These are phyloP conservation scores for Sarocladium oryzae DNA, from an alignment of 2,329 filamentous ascomycete genomes.

Conservation along the genomic window DNA sequence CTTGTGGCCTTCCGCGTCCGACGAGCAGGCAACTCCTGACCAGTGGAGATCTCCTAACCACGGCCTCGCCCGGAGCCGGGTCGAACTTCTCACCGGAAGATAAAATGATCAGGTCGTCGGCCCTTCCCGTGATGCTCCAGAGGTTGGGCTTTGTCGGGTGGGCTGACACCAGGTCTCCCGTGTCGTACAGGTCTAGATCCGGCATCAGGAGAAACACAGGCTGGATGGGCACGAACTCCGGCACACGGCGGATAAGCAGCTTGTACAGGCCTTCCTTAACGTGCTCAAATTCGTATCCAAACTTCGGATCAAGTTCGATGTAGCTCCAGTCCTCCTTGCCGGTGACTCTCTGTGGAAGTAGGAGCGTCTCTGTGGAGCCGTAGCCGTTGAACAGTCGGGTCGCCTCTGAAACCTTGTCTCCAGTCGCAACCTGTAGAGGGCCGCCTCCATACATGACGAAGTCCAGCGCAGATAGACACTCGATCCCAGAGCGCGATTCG, in stretches of 20 bases:
- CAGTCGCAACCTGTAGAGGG: constrained; percentile 19
- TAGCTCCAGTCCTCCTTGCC: constrained; percentile 25
- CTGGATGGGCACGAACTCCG: constrained; percentile 20
- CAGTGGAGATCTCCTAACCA: constrained; percentile 21
- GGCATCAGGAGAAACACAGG: constrained; percentile 36
- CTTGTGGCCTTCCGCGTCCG: constrained; percentile 23
- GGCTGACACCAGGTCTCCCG: constrained; percentile 36
- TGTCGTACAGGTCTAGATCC: constrained; percentile 31
- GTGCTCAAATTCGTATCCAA: constrained; percentile 17
- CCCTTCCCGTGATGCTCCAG: constrained; percentile 30
- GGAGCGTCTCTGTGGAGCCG: constrained; percentile 25
- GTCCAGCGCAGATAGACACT: constrained; percentile 16
- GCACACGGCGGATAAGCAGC: constrained; percentile 23
- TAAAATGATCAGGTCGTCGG: constrained; percentile 35
- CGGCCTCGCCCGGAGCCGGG: constrained; percentile 28
- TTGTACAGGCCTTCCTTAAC: constrained; percentile 23
- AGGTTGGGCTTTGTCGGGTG: constrained; percentile 25
- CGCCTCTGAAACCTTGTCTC: constrained; percentile 21
- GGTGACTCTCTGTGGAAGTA: constrained; percentile 14
- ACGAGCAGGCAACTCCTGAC: constrained; percentile 26
- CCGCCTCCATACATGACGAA: constrained; percentile 23
- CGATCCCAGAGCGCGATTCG: constrained; percentile 13
- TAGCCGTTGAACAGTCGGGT: constrained; percentile 20
- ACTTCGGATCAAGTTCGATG: constrained; percentile 17
- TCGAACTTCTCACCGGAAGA: constrained; percentile 37